A percentile compares a stretch with the other conserved stretches of the same genome.
Conservation (phyloP, 768 basidiomycete species). For the Cystofilobasidium capitatum region DNA sequence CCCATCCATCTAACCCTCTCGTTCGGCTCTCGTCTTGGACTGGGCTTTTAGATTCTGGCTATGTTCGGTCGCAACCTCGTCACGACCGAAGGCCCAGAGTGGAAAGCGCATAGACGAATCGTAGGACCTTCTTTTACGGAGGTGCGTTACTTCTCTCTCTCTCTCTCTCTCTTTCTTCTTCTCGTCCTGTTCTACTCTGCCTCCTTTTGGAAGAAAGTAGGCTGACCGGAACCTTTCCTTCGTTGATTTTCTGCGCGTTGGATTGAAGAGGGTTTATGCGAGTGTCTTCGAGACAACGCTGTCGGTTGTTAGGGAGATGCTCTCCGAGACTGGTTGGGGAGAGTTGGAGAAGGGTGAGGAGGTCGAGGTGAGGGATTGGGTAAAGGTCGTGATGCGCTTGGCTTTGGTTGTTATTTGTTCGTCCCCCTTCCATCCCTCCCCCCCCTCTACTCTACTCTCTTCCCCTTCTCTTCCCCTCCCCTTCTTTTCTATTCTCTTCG, state of each 20-base stretch:
- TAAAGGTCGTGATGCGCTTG: constrained; percentile 7
- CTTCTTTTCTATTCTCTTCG: neutral
- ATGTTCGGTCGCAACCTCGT: constrained; percentile 57
- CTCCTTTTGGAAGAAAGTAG: too few species aligned
- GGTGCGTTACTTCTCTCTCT: constrained; percentile 35
- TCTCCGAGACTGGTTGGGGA: constrained; percentile 8
- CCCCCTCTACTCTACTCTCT: neutral
- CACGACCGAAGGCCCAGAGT: constrained; percentile 55
- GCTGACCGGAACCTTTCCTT: too few species aligned
- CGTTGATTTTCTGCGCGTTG: too few species aligned
- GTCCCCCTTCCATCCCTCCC: too few species aligned
- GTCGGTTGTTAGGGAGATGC: constrained; percentile 1
- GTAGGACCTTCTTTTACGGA: constrained; percentile 59
- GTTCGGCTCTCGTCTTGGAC: too few species aligned
- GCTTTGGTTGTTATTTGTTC: constrained; percentile 11
- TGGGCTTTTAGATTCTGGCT: constrained; percentile 35
- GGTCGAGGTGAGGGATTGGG: constrained; percentile 4
- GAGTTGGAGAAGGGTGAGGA: neutral
- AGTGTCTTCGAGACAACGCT: constrained; percentile 7
- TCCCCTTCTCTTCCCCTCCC: neutral
- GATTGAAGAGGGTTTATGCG: neutral
- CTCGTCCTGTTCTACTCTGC: neutral
- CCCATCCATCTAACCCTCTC: neutral
- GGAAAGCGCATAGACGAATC: constrained; percentile 58
- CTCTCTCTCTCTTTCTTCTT: too few species aligned